Conservation (phyloP, 192 early-diverging fungal species). For the Mortierella antarctica region DNA sequence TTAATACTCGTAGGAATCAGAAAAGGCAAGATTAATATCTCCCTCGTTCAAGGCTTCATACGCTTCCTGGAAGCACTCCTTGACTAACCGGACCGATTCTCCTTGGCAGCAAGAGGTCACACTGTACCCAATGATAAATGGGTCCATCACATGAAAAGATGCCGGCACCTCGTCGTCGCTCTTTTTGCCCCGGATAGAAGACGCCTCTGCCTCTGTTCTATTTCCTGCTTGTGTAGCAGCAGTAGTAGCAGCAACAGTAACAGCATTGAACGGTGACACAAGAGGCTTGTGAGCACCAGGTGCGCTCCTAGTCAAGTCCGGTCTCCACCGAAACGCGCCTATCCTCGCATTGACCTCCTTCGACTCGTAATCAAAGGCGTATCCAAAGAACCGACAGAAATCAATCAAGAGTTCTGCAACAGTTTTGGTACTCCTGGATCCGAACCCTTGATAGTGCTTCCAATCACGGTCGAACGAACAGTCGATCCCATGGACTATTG, state of each 20-base stretch:
- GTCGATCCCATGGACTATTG: slow-evolving; percentile 44
- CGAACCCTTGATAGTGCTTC: slow-evolving; percentile 23
- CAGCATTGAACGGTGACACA: neutral
- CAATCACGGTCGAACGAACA: slow-evolving; percentile 47
- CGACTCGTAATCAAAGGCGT: slow-evolving; percentile 47
- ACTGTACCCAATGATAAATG: slow-evolving; percentile 29
- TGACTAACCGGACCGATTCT: slow-evolving; percentile 27
- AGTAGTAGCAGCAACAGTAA: neutral
- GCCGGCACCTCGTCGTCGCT: neutral
- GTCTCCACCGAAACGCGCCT: slow-evolving; percentile 40
- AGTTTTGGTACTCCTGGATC: slow-evolving; percentile 22
- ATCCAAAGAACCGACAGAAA: slow-evolving; percentile 52
- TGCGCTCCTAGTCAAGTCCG: slow-evolving; percentile 3
- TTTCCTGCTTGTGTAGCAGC: neutral
- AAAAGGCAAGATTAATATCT: slow-evolving; percentile 39
- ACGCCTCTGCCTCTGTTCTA: neutral
- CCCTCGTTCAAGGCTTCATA: slow-evolving; percentile 45
- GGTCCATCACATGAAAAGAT: slow-evolving; percentile 39
- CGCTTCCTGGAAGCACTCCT: slow-evolving; percentile 39
- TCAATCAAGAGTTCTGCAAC: slow-evolving; percentile 39
- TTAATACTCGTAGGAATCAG: neutral
- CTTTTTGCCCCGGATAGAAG: neutral
- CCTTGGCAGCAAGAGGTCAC: slow-evolving; percentile 12
- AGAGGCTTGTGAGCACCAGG: no score
- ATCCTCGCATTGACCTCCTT: slow-evolving; percentile 50